Evolutionary conservation across 441 rosid species (phyloP).

Genomic region (Adansonia rubrostipa): DNA sequence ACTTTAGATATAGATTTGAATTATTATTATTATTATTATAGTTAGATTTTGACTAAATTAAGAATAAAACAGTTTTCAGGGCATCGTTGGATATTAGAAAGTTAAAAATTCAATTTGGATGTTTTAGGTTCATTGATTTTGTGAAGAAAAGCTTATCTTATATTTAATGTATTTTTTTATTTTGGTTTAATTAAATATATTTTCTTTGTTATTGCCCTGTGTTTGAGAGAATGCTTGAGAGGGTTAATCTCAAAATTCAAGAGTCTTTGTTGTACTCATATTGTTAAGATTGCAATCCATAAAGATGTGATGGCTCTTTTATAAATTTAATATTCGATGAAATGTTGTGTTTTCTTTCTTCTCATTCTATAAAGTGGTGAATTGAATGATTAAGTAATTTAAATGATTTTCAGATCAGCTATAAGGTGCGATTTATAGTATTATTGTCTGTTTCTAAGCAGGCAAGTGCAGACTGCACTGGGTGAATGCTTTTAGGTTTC

Average conservation of each 20-base stretch:
- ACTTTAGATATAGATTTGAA: too few species aligned
- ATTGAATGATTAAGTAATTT: background rate
- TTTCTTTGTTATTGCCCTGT: slow-evolving; percentile 13
- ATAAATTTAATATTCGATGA: background rate
- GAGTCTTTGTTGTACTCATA: background rate
- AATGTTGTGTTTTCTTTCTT: background rate
- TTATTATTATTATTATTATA: background rate
- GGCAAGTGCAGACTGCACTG: slow-evolving; percentile 64
- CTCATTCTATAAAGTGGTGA: background rate
- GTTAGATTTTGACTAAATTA: slow-evolving; percentile 20
- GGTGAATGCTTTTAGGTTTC: too few species aligned
- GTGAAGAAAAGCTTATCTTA: slow-evolving; percentile 64
- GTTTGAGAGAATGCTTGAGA: slow-evolving; percentile 48
- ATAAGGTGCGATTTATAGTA: slow-evolving; percentile 74
- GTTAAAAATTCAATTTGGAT: slow-evolving; percentile 85
- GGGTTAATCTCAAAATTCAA: background rate
- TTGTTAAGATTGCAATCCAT: background rate
- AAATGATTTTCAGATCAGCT: slow-evolving; percentile 43
- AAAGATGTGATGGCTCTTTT: background rate
- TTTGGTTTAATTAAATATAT: background rate
- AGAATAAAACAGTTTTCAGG: slow-evolving; percentile 34
- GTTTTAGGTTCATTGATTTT: slow-evolving; percentile 78
- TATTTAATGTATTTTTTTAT: background rate
- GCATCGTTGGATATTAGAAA: slow-evolving; percentile 70
- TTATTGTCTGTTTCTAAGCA: slow-evolving; percentile 76